Evolutionary conservation across 1,139 yeast genomes (phyloP).

Genomic region (Arxiozyma heterogenica): DNA sequence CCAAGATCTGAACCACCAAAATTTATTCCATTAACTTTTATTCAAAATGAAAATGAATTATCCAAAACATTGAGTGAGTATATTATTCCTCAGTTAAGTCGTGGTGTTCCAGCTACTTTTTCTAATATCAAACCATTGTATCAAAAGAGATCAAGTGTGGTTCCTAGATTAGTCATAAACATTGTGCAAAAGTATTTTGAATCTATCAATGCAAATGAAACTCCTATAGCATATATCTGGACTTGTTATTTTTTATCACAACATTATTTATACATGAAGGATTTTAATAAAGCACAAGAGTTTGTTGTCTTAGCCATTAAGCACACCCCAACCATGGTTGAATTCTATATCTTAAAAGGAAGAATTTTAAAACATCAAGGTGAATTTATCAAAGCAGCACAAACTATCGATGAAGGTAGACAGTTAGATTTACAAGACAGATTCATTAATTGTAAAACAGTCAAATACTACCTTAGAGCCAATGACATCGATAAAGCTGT

Average conservation of each 20-base stretch:
- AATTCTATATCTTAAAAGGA: slow-evolving; percentile 71
- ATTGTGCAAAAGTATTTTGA: slow-evolving; percentile 45
- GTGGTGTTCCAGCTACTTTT: slow-evolving; percentile 89
- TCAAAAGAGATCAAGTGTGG: slow-evolving; percentile 32
- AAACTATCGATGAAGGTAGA: slow-evolving; percentile 62
- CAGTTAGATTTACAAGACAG: slow-evolving; percentile 79
- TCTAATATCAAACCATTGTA: slow-evolving; percentile 78
- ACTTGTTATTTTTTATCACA: slow-evolving; percentile 73
- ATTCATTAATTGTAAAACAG: slow-evolving; percentile 80
- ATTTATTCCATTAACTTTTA: slow-evolving; percentile 66
- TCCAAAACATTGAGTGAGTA: slow-evolving; percentile 41
- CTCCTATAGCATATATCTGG: slow-evolving; percentile 63
- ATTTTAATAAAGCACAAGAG: slow-evolving; percentile 45
- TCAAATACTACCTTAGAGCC: slow-evolving; percentile 78
- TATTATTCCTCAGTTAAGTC: slow-evolving; percentile 49
- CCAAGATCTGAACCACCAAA: slow-evolving; percentile 80
- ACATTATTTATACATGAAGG: slow-evolving; percentile 53
- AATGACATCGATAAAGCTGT: slow-evolving; percentile 68
- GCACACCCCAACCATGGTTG: slow-evolving; percentile 78
- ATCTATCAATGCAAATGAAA: slow-evolving; percentile 21
- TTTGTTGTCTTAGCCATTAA: slow-evolving; percentile 55
- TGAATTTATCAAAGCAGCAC: slow-evolving; percentile 51
- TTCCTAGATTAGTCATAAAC: slow-evolving; percentile 39
- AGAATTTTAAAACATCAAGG: slow-evolving; percentile 70
- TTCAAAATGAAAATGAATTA: slow-evolving; percentile 47